Conservation (phyloP, 352 stramenopile genomes). For the Pythium coloratum region DNA sequence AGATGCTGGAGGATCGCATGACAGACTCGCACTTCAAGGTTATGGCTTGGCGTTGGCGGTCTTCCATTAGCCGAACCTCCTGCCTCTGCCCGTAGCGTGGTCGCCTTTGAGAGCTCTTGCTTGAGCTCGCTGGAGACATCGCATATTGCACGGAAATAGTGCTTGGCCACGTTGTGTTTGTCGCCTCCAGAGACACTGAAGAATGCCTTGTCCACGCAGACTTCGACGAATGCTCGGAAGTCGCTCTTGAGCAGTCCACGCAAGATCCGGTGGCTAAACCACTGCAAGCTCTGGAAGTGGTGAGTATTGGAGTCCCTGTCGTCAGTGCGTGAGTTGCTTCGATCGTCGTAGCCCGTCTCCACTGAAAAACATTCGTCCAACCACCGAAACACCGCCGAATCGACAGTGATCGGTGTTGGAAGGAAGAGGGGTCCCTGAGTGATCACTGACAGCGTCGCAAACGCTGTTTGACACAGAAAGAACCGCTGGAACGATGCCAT, state of each 20-base stretch:
- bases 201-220: slow-evolving; percentile 45
- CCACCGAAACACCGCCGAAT: slow-evolving; percentile 40
- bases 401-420: slow-evolving; percentile 9
- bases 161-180: slow-evolving; percentile 38
- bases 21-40: slow-evolving; percentile 42
- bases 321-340: background rate
- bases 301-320: slow-evolving; percentile 6
- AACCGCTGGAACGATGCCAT: slow-evolving; percentile 32
- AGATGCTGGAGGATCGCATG: slow-evolving; percentile 53
- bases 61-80: background rate
- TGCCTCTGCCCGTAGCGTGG: background rate
- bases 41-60: slow-evolving; percentile 1
- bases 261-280: slow-evolving; percentile 37
- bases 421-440: slow-evolving; percentile 23
- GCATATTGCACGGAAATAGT: slow-evolving; percentile 38
- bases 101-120: background rate
- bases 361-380: slow-evolving; percentile 64
- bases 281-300: slow-evolving; percentile 51
- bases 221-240: slow-evolving; percentile 28
- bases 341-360: slow-evolving; percentile 14
- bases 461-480: slow-evolving; percentile 35
- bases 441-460: slow-evolving; percentile 27
- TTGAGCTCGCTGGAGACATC: slow-evolving; percentile 15
- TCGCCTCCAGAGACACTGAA: slow-evolving; percentile 33
- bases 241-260: slow-evolving; percentile 35